Evolutionary conservation across 345 rosid species (phyloP), one percentile per base, ranked within the genome.

Genomic region (Ceriops decandra): DNA sequence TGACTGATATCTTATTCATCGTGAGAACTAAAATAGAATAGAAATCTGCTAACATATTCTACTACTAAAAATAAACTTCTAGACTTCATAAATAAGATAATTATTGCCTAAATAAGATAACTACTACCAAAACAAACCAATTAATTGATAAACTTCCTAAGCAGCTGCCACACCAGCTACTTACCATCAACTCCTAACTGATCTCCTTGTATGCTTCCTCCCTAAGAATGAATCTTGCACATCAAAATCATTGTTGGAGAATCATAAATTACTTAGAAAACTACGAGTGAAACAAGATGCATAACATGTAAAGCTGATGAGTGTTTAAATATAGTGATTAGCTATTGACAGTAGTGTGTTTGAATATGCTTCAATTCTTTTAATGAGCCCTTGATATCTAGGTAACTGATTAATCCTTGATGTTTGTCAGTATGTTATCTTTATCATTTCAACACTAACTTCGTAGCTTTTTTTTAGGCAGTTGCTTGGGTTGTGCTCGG

Each of bases 401-500:
- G 30, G 15, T 27, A 24, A 54, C 1, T 13, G 24, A 56, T 56
- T 77, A 6, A 22, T 24, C 24, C 36, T 32, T 42, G 4, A 1
- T 56, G 47, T 64, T 16, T 51, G 49, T 42, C 15, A 38, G 15
- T 42, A 51, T 52, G 35, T 68, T 31, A 35, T 17, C 3, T 62
- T 67, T 53, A 52, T 61, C 49, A 11, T 42, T 42, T 13, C 49
- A 2, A 11, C 0, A 17, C 49, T 42, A 42, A 30, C 51, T 13
- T 22, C 20, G 26, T 52, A 36, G 74, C 65, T n/a, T 58, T 26
- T 56, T 60, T 64, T 49, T 56, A 89, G 95, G 95, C 95, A 0
- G 80, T 63, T 57, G 80, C 81, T 6, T 89, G 95, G 95, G 27
- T 86, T 73, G 72, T 89, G 64, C 90, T 87, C 54, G 95, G 85